These are phyloP conservation scores for Coleophoma cylindrospora DNA, from an alignment of 2,329 filamentous ascomycete genomes.

Conservation along the genomic window DNA sequence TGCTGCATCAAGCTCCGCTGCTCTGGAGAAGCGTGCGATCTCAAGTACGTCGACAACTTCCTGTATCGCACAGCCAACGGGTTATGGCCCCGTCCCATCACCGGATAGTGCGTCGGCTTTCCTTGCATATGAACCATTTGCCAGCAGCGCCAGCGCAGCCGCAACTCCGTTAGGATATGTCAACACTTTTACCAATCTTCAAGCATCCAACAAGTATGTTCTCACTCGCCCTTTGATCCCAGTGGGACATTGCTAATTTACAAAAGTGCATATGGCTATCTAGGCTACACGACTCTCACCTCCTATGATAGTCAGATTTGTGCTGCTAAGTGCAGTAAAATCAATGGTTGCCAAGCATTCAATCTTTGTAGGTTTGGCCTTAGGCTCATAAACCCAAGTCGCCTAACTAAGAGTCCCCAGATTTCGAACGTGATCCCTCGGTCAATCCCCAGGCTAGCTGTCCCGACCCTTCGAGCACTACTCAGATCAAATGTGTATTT, in stretches of 20 bases:
- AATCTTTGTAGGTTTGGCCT: not conserved
- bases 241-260: too few species aligned
- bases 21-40: too few species aligned
- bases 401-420: constrained; percentile 16
- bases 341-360: not conserved
- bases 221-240: too few species aligned
- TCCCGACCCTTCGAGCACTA: constrained; percentile 21
- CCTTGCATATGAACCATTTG: not conserved
- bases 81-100: not conserved
- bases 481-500: constrained; percentile 24
- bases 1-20: too few species aligned
- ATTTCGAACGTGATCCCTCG: constrained; percentile 25
- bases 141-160: not conserved
- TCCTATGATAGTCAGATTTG: constrained; percentile 14
- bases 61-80: not conserved
- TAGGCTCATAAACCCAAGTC: constrained; percentile 11
- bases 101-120: not conserved
- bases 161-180: constrained; percentile 21
- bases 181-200: constrained; percentile 21
- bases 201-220: constrained; percentile 12
- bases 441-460: constrained; percentile 20
- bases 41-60: not conserved
- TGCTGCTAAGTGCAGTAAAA: not conserved
- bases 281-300: constrained; percentile 16
- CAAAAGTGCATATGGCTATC: constrained; percentile 7